Conservation (phyloP, 345 rosid genomes). For the Populus tremula region DNA sequence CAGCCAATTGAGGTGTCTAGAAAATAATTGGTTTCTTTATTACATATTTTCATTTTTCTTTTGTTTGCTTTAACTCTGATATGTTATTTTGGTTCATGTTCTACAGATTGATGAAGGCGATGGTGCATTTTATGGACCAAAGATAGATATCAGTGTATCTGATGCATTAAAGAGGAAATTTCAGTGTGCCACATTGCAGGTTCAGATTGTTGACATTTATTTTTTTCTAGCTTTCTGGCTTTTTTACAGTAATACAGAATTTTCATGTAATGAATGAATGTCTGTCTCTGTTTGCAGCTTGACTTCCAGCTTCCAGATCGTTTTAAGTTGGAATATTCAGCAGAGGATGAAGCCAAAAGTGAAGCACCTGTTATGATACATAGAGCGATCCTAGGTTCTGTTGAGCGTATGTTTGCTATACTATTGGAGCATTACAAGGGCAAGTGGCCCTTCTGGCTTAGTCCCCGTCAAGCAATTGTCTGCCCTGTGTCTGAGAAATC, state of each 20-base stretch:
- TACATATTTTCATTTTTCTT: neutral
- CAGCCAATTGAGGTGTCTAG: neutral
- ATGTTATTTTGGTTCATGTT: neutral
- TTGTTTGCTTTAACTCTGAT: neutral
- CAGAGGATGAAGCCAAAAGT: constrained; percentile 82
- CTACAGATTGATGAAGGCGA: constrained; percentile 82
- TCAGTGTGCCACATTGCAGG: constrained; percentile 98
- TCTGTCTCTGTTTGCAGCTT: constrained; percentile 52
- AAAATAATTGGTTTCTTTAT: neutral
- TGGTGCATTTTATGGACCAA: constrained; percentile 99
- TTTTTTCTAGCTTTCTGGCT: neutral
- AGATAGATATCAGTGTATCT: constrained; percentile 94
- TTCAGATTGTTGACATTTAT: constrained; percentile 21
- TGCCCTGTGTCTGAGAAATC: constrained; percentile 93
- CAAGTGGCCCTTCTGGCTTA: constrained; percentile 99
- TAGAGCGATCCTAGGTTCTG: constrained; percentile 91
- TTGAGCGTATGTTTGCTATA: constrained; percentile 94
- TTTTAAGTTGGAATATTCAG: constrained; percentile 74
- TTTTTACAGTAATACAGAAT: constrained; percentile 9
- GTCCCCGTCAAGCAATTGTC: constrained; percentile 98
- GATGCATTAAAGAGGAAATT: constrained; percentile 90
- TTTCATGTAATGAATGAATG: constrained; percentile 18
- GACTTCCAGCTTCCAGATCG: constrained; percentile 93
- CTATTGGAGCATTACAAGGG: constrained; percentile 94
- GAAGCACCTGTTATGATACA: constrained; percentile 92